phyloP scores from a whole-genome alignment of 1,139 yeast species.

The Taphrina wiesneri region DNA sequence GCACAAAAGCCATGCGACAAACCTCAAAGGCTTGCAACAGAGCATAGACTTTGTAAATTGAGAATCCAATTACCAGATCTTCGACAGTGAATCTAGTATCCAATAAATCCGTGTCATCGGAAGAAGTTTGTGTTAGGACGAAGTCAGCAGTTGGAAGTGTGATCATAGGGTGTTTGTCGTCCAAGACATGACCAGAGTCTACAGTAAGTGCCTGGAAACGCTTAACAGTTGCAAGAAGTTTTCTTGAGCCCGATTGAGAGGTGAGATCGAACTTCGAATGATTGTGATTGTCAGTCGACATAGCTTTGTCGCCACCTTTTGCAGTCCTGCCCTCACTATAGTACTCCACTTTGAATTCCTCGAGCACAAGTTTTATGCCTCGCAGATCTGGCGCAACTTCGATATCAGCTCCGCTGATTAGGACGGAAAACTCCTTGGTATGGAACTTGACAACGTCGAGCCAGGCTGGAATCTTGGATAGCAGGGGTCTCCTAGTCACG shows the following conservation, averaged over 20 bases:
- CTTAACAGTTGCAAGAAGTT: not conserved
- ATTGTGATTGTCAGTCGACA: not conserved
- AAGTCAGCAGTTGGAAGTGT: constrained; percentile 10
- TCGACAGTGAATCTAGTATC: constrained; percentile 2
- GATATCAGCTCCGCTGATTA: constrained; percentile 13
- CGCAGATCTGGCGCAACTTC: constrained; percentile 32
- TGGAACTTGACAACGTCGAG: constrained; percentile 1
- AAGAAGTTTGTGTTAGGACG: not conserved
- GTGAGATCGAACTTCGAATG: not conserved
- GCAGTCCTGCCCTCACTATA: not conserved
- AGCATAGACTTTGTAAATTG: constrained; percentile 31
- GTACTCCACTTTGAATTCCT: not conserved
- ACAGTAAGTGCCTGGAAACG: constrained; percentile 9
- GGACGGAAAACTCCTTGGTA: not conserved
- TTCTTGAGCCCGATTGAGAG: not conserved
- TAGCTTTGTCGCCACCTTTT: not conserved
- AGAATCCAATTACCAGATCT: constrained; percentile 13
- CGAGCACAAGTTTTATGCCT: constrained; percentile 21
- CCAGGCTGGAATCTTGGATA: constrained; percentile 3
- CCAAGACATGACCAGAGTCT: constrained; percentile 5
- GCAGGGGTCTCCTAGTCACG: not conserved
- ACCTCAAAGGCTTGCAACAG: constrained; percentile 28
- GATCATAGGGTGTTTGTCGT: constrained; percentile 1
- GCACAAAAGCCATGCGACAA: constrained; percentile 19
- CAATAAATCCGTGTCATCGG: not conserved